A percentile compares a stretch with the other conserved stretches of the same genome.
Conservation (phyloP, 108 stramenopile genomes). For the Schizochytrium sp. region DNA sequence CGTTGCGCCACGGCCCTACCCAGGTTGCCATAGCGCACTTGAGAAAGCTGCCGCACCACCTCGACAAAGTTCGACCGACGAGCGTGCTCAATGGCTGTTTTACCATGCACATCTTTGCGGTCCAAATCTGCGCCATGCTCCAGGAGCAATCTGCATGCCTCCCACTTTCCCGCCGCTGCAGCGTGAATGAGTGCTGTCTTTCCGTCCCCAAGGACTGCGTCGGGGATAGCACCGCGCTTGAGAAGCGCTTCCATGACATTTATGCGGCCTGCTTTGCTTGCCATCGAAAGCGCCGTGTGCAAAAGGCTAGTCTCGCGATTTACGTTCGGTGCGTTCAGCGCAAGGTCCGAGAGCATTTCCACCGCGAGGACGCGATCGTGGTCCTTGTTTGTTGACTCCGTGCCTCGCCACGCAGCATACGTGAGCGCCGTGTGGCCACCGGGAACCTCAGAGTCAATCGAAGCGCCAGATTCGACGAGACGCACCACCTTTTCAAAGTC, state of each 20-base stretch:
- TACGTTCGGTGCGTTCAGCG: not conserved
- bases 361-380: not conserved
- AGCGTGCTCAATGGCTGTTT: not conserved
- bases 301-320: not conserved
- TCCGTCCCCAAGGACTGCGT: not conserved
- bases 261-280: not conserved
- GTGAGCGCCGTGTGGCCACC: not conserved
- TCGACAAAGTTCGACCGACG: not conserved
- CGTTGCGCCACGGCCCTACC: not conserved
- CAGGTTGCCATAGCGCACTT: not conserved
- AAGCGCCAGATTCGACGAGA: not conserved
- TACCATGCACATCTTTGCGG: not conserved
- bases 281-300: not conserved
- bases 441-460: not conserved
- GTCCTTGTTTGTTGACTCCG: not conserved
- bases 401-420: not conserved
- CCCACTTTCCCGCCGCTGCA: slow-evolving; percentile 5
- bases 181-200: not conserved
- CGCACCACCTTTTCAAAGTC: not conserved
- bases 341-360: not conserved
- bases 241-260: slow-evolving; percentile 12
- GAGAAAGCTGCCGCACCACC: not conserved
- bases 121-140: not conserved
- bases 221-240: not conserved
- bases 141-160: not conserved